Evolutionary conservation across 2,329 filamentous ascomycete genomes (phyloP), one percentile per base, ranked within the genome.

Genomic region (Epichloe festucae): DNA sequence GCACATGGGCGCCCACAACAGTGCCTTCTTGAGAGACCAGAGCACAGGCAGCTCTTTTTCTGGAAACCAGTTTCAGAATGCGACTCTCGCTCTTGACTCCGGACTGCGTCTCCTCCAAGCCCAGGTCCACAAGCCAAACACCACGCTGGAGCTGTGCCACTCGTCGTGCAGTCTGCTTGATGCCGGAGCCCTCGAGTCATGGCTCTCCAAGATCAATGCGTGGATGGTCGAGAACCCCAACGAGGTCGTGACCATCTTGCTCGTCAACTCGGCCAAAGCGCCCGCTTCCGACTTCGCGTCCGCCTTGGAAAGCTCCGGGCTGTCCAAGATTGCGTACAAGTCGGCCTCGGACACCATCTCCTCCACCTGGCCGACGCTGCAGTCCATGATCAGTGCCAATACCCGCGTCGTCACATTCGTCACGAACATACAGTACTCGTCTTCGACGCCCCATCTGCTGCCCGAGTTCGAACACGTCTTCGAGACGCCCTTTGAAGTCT

Each of bases 1-100:
- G 3, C 78, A 90, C 65, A 78, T 91, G 61, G 86, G 86, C 21
- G 85, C 84, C 17, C 87, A 90, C 69, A 77, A 89, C 68, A 82
- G 79, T 54, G 74, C 85, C 11, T 90, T 89, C 63, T 66, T 89
- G 43, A 75, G 84, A 48, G 82, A 88, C 60, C 65, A 70, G 27
- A 75, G 74, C 51, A 84, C 80, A 1, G 71, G 69, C 54, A 78
- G 83, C 65, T 81, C 79, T 27, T 66, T 81, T 3, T 77, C 81
- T 2, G 85, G 84, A 5, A 86, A 89, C 65, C 87, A 90, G 67
- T 87, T 74, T 69, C 82, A 77, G 67, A 85, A 89, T 65, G 82
- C 83, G 6, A 87, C 83, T 2, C 69, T 76, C 5, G 85, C 87
- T 52, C 76, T 90, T 50, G 76, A 81, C 51, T 79, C 84, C 4